These are phyloP conservation scores for Trichoderma atroviride DNA, from an alignment of 2,329 filamentous ascomycete species.

Conservation along the genomic window DNA sequence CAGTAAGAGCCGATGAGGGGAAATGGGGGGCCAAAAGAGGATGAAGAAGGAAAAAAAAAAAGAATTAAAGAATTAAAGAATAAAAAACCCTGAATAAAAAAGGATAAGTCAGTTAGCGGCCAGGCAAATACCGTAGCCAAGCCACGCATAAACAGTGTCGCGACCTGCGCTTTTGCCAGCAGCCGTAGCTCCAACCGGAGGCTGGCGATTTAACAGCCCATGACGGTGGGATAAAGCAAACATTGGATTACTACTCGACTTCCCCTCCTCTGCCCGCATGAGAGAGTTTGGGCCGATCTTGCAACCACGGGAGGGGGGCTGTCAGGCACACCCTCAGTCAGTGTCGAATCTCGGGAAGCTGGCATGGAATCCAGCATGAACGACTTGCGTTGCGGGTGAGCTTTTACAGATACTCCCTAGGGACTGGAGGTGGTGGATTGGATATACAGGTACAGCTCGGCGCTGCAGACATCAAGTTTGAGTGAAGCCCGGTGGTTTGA, in stretches of 20 bases:
- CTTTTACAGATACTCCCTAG: background rate
- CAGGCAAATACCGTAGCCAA: conserved; percentile 4
- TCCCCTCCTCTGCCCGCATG: conserved; percentile 3
- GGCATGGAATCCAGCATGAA: background rate
- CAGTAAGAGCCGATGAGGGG: conserved; percentile 18
- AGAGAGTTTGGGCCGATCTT: conserved; percentile 23
- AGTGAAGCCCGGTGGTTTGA: conserved; percentile 15
- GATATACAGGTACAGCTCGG: background rate
- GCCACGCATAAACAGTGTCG: conserved; percentile 19
- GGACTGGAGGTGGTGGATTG: background rate
- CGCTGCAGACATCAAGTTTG: background rate
- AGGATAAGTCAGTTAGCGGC: conserved; percentile 4
- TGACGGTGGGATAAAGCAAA: conserved; percentile 6
- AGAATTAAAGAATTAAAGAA: background rate
- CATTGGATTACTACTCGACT: conserved; percentile 4
- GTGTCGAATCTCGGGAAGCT: background rate
- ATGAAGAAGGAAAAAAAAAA: background rate
- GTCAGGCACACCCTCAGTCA: conserved; percentile 18
- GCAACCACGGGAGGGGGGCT: conserved; percentile 20
- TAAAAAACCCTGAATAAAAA: background rate
- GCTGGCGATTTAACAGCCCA: conserved; percentile 9
- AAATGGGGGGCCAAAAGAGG: background rate
- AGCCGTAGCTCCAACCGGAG: conserved; percentile 4
- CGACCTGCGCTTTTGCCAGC: conserved; percentile 19
- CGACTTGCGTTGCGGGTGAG: background rate